A percentile compares a stretch with the other conserved stretches of the same genome.
These are phyloP conservation scores for Chlorella sp. DNA, from an alignment of 139 green algal genomes.

Conservation along the genomic window DNA sequence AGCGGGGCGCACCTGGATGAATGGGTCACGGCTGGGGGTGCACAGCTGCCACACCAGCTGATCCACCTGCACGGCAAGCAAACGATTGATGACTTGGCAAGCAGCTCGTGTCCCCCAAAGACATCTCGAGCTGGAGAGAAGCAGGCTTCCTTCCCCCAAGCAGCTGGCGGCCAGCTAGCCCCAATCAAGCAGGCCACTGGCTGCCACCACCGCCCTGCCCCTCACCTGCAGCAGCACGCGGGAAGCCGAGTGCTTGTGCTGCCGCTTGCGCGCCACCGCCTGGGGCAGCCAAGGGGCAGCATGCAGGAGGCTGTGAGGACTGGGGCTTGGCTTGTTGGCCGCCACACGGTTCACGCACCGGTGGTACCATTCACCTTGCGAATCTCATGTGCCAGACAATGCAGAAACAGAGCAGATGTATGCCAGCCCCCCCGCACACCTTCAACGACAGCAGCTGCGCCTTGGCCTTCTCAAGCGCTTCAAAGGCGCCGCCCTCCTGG, in stretches of 20 bases:
- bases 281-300: slow-evolving; percentile 5
- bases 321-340: neutral
- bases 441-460: slow-evolving; percentile 39
- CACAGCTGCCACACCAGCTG: slow-evolving; percentile 62
- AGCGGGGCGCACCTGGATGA: slow-evolving; percentile 33
- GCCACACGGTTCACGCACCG: no score
- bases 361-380: no score
- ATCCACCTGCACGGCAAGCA: slow-evolving; percentile 31
- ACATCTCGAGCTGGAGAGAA: no score
- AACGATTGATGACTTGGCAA: no score
- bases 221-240: slow-evolving; percentile 46
- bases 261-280: slow-evolving; percentile 39
- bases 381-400: neutral
- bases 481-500: slow-evolving; percentile 41
- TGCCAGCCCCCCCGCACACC: neutral
- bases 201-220: no score
- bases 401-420: neutral
- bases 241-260: slow-evolving; percentile 29
- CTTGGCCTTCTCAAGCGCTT: slow-evolving; percentile 31
- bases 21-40: slow-evolving; percentile 36
- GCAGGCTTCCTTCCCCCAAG: no score
- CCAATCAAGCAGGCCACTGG: no score
- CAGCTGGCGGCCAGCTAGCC: no score
- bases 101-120: no score
- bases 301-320: no score